These are phyloP conservation scores for Stephanocyclus meneghinianus DNA, from an alignment of 352 stramenopile genomes.

Conservation along the genomic window DNA sequence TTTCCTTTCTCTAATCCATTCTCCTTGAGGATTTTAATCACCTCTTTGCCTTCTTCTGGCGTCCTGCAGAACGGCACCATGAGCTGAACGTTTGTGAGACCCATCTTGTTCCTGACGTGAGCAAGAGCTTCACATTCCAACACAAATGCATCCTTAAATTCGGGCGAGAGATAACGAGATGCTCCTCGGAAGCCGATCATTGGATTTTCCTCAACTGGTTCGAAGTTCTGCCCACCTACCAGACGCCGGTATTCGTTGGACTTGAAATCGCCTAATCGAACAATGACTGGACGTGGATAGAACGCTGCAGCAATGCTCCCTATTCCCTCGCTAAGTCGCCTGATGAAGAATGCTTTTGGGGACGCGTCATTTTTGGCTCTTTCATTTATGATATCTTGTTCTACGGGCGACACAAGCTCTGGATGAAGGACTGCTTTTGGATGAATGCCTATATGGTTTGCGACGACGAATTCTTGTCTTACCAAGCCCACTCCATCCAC, in stretches of 20 bases:
- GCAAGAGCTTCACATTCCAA: conserved; percentile 50
- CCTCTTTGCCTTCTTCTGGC: conserved; percentile 38
- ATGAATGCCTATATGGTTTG: conserved; percentile 51
- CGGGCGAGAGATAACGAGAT: conserved; percentile 41
- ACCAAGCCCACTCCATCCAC: conserved; percentile 48
- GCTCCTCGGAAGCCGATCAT: conserved; percentile 56
- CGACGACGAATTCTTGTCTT: conserved; percentile 30
- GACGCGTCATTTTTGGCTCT: conserved; percentile 37
- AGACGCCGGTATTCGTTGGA: conserved; percentile 52
- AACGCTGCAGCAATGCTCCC: conserved; percentile 50
- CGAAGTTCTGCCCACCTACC: conserved; percentile 52
- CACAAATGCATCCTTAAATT: conserved; percentile 49
- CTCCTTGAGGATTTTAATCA: conserved; percentile 46
- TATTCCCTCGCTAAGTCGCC: conserved; percentile 44
- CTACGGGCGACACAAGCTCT: conserved; percentile 41
- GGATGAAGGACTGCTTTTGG: conserved; percentile 47
- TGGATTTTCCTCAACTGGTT: conserved; percentile 58
- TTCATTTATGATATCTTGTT: conserved; percentile 37
- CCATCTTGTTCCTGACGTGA: conserved; percentile 53
- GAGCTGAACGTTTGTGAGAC: conserved; percentile 48
- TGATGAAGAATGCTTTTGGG: conserved; percentile 49
- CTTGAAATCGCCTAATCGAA: conserved; percentile 56
- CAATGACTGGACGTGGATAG: conserved; percentile 52
- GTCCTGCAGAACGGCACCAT: conserved; percentile 62
- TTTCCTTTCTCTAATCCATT: conserved; percentile 46